phyloP scores from a whole-genome alignment of 2,329 filamentous ascomycete genomes.

The Fonsecaea pugnacius region DNA sequence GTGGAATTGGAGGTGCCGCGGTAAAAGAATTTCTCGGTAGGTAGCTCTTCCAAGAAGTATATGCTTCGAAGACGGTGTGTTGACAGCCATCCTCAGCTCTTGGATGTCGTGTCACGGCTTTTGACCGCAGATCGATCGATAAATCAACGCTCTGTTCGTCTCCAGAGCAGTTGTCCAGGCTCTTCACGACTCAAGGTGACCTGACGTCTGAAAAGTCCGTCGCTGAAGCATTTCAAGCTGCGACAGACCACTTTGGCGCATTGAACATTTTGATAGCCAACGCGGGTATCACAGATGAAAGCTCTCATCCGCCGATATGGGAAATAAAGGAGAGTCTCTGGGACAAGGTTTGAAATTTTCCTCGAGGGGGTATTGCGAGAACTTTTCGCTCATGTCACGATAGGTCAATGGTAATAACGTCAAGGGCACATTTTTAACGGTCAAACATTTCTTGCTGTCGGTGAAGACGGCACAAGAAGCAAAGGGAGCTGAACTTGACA shows the following conservation, averaged over 20 bases:
- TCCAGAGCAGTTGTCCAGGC: slow-evolving; percentile 41
- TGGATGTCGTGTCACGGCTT: slow-evolving; percentile 60
- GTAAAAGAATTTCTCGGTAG: slow-evolving; percentile 59
- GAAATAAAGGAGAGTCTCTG: slow-evolving; percentile 56
- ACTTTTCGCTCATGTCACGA: neutral
- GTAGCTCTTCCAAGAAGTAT: slow-evolving; percentile 21
- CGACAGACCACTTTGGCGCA: slow-evolving; percentile 50
- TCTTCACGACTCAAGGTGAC: slow-evolving; percentile 54
- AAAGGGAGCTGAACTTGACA: slow-evolving; percentile 49
- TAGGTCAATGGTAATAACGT: slow-evolving; percentile 54
- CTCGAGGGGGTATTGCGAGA: neutral
- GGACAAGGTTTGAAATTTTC: slow-evolving; percentile 48
- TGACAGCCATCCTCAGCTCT: slow-evolving; percentile 46
- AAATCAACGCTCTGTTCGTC: slow-evolving; percentile 37
- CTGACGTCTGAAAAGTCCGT: slow-evolving; percentile 55
- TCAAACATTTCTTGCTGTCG: slow-evolving; percentile 59
- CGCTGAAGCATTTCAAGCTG: slow-evolving; percentile 44
- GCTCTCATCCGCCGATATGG: slow-evolving; percentile 57
- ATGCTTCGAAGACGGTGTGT: neutral
- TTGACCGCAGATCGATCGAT: slow-evolving; percentile 51
- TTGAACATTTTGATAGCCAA: slow-evolving; percentile 60
- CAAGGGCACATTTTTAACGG: slow-evolving; percentile 59
- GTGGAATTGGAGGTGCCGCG: slow-evolving; percentile 56
- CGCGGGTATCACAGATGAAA: slow-evolving; percentile 58
- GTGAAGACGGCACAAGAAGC: slow-evolving; percentile 48